Percentiles rank a stretch among this genome's conserved stretches.
phyloP scores from a whole-genome alignment of 768 basidiomycete species.

The Boletus sp. region DNA sequence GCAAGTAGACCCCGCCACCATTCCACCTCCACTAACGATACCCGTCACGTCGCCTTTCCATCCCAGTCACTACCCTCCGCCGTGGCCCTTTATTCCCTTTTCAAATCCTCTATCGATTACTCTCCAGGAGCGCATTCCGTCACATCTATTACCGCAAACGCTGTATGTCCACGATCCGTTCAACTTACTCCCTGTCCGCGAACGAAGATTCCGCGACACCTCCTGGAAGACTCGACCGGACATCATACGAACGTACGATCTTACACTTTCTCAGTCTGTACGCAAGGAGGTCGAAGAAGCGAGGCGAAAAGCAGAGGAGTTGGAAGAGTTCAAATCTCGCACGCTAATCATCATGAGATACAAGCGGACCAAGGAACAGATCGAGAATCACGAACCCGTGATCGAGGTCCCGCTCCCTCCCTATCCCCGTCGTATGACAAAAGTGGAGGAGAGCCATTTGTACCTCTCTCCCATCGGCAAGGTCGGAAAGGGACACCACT shows the following conservation, averaged over 20 bases:
- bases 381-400: constrained; percentile 23
- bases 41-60: constrained; percentile 31
- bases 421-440: constrained; percentile 18
- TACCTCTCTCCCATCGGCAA: constrained; percentile 40
- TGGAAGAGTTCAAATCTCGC: constrained; percentile 11
- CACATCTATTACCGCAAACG: constrained; percentile 38
- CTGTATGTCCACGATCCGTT: constrained; percentile 47
- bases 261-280: constrained; percentile 11
- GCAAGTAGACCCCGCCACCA: neutral
- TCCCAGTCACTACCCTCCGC: constrained; percentile 16
- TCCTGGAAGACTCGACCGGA: constrained; percentile 34
- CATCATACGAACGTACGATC: constrained; percentile 30
- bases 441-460: constrained; percentile 44
- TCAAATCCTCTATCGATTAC: constrained; percentile 11
- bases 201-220: neutral
- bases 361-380: constrained; percentile 19
- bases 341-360: constrained; percentile 23
- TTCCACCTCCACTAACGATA: constrained; percentile 5
- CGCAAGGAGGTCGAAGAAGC: constrained; percentile 1
- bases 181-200: constrained; percentile 27
- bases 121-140: constrained; percentile 36
- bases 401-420: constrained; percentile 34
- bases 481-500: constrained; percentile 52
- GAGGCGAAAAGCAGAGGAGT: constrained; percentile 5
- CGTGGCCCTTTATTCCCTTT: constrained; percentile 44